These are phyloP conservation scores for Lodderomyces margitis DNA, from an alignment of 1,139 yeast genomes.

Conservation along the genomic window DNA sequence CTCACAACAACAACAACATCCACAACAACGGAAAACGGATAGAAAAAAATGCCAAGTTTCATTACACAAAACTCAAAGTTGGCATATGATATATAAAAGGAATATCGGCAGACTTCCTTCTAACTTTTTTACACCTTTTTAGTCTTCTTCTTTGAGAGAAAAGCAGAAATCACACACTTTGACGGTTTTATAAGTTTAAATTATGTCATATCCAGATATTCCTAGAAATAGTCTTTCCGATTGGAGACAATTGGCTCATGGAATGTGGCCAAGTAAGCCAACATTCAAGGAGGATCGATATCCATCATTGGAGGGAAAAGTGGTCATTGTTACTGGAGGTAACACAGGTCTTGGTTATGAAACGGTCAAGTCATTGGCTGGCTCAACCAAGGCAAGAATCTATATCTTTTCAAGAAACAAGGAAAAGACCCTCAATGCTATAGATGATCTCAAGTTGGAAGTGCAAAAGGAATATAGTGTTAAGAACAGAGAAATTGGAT, in stretches of 20 bases:
- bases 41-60: no score
- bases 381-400: constrained; percentile 36
- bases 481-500: constrained; percentile 15
- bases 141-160: no score
- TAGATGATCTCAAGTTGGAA: constrained; percentile 24
- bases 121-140: no score
- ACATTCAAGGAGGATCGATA: constrained; percentile 15
- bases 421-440: constrained; percentile 24
- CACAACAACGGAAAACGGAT: no score
- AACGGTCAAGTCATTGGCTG: constrained; percentile 35
- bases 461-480: constrained; percentile 15
- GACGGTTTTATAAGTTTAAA: no score
- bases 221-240: no score
- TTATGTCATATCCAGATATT: no score
- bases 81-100: no score
- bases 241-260: constrained; percentile 13
- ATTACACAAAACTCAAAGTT: no score
- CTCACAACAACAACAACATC: no score
- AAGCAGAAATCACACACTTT: no score
- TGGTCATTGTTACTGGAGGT: constrained; percentile 23
- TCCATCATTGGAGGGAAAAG: constrained; percentile 20
- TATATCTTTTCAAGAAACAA: constrained; percentile 20
- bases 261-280: constrained; percentile 14
- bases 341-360: constrained; percentile 27
- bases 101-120: no score